phyloP scores from a whole-genome alignment of 805 yeast species.

The Candida yuanshanica region DNA sequence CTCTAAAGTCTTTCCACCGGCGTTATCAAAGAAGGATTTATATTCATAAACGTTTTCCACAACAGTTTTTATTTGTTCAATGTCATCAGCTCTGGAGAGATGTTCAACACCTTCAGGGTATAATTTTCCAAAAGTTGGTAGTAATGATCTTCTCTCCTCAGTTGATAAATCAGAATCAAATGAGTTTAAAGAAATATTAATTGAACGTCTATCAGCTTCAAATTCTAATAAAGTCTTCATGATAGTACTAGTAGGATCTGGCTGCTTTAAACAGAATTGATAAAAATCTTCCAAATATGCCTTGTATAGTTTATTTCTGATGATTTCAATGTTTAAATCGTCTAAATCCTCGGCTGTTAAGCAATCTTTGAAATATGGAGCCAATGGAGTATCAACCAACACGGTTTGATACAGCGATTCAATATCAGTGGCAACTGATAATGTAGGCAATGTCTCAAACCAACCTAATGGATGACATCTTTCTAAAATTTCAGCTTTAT shows the following conservation, averaged over 20 bases:
- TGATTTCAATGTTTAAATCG: conserved; percentile 91
- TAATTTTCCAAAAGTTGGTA: conserved; percentile 80
- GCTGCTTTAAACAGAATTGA: conserved; percentile 51
- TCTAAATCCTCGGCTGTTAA: conserved; percentile 83
- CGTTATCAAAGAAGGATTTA: conserved; percentile 46
- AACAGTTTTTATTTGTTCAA: conserved; percentile 69
- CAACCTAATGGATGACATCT: conserved; percentile 97
- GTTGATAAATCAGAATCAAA: conserved; percentile 74
- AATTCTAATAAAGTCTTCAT: conserved; percentile 75
- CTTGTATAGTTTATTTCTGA: conserved; percentile 85
- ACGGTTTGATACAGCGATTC: conserved; percentile 92
- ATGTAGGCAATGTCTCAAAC: conserved; percentile 96
- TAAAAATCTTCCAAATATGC: conserved; percentile 89
- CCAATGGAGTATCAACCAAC: conserved; percentile 92
- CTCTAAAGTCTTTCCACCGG: conserved; percentile 61
- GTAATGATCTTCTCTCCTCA: conserved; percentile 62
- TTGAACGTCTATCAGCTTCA: conserved; percentile 93
- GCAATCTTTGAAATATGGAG: conserved; percentile 91
- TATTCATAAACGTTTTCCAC: conserved; percentile 64
- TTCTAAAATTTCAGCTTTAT: conserved; percentile 77
- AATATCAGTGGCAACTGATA: conserved; percentile 90
- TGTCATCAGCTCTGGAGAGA: conserved; percentile 74
- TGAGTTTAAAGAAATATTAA: conserved; percentile 87
- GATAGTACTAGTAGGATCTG: conserved; percentile 77
- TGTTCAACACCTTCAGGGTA: conserved; percentile 62